Conservation (phyloP, 169 alveolate genomes). For the Plasmodium malariae region DNA sequence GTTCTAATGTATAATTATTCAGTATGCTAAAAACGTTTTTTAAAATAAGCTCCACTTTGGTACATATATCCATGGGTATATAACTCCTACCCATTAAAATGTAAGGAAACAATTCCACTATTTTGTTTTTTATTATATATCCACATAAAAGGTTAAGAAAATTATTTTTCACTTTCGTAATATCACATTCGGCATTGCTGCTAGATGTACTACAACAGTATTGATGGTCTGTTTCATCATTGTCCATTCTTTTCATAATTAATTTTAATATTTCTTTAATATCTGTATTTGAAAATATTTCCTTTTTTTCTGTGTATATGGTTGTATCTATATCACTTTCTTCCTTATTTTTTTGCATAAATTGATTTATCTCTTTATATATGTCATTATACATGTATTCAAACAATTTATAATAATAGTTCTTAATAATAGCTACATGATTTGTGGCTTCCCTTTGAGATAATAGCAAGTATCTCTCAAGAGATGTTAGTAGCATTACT, state of each 20-base stretch:
- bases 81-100: slow-evolving; percentile 13
- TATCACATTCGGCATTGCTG: slow-evolving; percentile 7
- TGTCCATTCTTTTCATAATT: slow-evolving; percentile 15
- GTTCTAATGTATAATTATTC: background rate
- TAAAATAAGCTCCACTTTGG: no score
- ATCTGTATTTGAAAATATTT: slow-evolving; percentile 23
- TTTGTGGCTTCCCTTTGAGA: background rate
- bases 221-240: background rate
- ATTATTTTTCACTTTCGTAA: background rate
- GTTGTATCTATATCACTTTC: background rate
- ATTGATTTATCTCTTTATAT: slow-evolving; percentile 1
- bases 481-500: slow-evolving; percentile 55
- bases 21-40: slow-evolving; percentile 5
- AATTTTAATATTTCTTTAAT: slow-evolving; percentile 68
- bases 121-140: slow-evolving; percentile 24
- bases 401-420: slow-evolving; percentile 46
- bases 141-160: slow-evolving; percentile 7
- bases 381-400: slow-evolving; percentile 46
- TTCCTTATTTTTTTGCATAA: background rate
- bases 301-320: slow-evolving; percentile 7
- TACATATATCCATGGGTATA: no score
- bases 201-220: background rate
- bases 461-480: slow-evolving; percentile 14
- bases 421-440: background rate
- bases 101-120: slow-evolving; percentile 40